Conservation (phyloP, 1,139 yeast genomes). For the Taphrina communis region DNA sequence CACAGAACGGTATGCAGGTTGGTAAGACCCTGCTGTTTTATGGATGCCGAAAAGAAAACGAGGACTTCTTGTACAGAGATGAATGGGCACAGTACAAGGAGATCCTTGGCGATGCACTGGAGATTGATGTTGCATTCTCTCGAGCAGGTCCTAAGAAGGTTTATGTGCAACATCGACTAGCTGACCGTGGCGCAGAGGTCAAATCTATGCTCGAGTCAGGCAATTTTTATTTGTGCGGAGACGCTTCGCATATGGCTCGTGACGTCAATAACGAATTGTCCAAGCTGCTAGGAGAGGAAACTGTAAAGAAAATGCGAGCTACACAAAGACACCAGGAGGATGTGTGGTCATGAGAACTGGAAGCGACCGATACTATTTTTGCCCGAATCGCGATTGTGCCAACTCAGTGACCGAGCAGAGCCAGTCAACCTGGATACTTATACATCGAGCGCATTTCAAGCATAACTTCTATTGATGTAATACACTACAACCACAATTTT, state of each 20-base stretch:
- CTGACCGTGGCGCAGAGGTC: slow-evolving; percentile 58
- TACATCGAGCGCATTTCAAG: neutral
- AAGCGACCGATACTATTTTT: neutral
- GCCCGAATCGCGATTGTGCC: neutral
- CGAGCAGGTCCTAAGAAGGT: slow-evolving; percentile 71
- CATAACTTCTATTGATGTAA: no score
- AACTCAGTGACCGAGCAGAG: no score
- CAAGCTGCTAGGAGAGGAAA: slow-evolving; percentile 74
- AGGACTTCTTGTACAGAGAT: slow-evolving; percentile 46
- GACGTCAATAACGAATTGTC: slow-evolving; percentile 82
- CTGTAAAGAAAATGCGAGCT: slow-evolving; percentile 78
- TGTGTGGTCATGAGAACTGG: slow-evolving; percentile 65
- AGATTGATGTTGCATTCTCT: slow-evolving; percentile 83
- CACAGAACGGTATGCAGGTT: slow-evolving; percentile 57
- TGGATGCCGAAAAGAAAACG: slow-evolving; percentile 56
- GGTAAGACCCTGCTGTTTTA: slow-evolving; percentile 80
- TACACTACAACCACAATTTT: no score
- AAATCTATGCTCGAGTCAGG: slow-evolving; percentile 66
- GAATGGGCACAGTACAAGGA: slow-evolving; percentile 60
- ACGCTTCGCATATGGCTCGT: slow-evolving; percentile 94
- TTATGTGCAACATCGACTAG: slow-evolving; percentile 82
- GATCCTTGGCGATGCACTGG: slow-evolving; percentile 67
- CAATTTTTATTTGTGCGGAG: slow-evolving; percentile 93
- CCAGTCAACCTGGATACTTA: neutral
- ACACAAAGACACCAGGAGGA: slow-evolving; percentile 95